These are phyloP conservation scores for Fusarium fracticaudum DNA, from an alignment of 2,329 filamentous ascomycete genomes.

Conservation along the genomic window DNA sequence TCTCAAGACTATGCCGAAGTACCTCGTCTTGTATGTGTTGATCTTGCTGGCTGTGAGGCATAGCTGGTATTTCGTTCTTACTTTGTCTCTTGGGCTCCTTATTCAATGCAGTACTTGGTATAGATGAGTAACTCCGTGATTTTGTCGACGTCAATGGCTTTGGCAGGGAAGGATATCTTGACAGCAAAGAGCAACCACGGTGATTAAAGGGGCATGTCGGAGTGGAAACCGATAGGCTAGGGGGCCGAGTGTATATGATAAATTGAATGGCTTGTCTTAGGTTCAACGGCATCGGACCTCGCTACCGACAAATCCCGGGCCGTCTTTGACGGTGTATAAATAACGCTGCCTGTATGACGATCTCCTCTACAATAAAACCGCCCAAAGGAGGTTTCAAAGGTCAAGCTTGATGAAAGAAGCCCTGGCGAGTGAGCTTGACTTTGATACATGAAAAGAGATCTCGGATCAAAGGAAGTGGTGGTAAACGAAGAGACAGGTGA, in stretches of 20 bases:
- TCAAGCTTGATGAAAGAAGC: background rate
- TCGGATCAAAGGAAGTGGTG: background rate
- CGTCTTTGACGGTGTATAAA: slow-evolving; percentile 2
- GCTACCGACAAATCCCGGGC: slow-evolving; percentile 12
- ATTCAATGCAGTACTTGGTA: background rate
- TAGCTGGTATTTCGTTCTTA: background rate
- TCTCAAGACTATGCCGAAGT: slow-evolving; percentile 67
- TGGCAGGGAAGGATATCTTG: background rate
- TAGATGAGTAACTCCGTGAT: background rate
- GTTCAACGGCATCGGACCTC: slow-evolving; percentile 25
- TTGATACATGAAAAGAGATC: background rate
- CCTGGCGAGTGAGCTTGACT: background rate
- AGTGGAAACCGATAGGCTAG: slow-evolving; percentile 9
- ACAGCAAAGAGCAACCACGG: background rate
- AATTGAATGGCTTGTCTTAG: slow-evolving; percentile 18
- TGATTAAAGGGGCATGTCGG: background rate
- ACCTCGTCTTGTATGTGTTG: slow-evolving; percentile 59
- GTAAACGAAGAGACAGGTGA: background rate
- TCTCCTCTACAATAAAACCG: slow-evolving; percentile 5
- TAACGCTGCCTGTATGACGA: slow-evolving; percentile 1
- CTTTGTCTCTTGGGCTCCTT: background rate
- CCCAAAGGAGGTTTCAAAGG: background rate
- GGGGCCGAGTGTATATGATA: slow-evolving; percentile 1
- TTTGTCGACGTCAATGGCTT: background rate
- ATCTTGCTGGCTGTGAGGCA: slow-evolving; percentile 29